A percentile compares a stretch with the other conserved stretches of the same genome.
These are phyloP conservation scores for Paraconiothyrium sp. DNA, from an alignment of 2,329 filamentous ascomycete species.

Conservation along the genomic window DNA sequence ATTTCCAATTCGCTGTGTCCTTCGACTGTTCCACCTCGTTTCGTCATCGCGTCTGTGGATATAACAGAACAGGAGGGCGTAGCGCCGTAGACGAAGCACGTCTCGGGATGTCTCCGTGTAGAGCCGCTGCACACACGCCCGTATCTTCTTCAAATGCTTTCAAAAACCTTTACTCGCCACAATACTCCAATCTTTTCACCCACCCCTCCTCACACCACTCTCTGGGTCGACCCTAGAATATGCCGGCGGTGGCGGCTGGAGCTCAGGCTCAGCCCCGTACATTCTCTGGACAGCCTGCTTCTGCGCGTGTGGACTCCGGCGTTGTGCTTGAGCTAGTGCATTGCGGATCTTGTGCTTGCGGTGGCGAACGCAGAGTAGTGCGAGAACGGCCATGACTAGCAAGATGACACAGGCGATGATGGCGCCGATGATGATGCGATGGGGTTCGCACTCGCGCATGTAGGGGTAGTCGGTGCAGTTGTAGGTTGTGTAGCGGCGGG, in stretches of 20 bases:
- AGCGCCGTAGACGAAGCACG: neutral
- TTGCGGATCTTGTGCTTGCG: conserved; percentile 18
- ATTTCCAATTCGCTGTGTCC: neutral
- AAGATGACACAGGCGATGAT: conserved; percentile 31
- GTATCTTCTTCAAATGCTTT: neutral
- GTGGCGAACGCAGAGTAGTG: conserved; percentile 23
- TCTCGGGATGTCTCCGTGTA: neutral
- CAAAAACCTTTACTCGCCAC: neutral
- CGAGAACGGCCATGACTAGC: conserved; percentile 26
- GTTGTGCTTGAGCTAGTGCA: neutral
- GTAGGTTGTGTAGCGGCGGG: conserved; percentile 19
- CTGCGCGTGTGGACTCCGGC: neutral
- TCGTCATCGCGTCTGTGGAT: neutral
- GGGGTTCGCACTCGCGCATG: conserved; percentile 22
- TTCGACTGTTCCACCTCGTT: neutral
- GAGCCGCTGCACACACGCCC: neutral
- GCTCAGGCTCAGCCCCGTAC: neutral
- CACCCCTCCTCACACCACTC: neutral
- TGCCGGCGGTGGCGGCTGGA: conserved; percentile 6
- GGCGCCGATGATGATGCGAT: conserved; percentile 33
- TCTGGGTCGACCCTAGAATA: conserved; percentile 6
- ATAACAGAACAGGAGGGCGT: neutral
- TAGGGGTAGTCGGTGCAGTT: conserved; percentile 24
- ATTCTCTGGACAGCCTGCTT: neutral
- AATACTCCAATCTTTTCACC: neutral